These are phyloP conservation scores for Berkeleyomyces basicola DNA, from an alignment of 2,329 filamentous ascomycete genomes.

Conservation along the genomic window DNA sequence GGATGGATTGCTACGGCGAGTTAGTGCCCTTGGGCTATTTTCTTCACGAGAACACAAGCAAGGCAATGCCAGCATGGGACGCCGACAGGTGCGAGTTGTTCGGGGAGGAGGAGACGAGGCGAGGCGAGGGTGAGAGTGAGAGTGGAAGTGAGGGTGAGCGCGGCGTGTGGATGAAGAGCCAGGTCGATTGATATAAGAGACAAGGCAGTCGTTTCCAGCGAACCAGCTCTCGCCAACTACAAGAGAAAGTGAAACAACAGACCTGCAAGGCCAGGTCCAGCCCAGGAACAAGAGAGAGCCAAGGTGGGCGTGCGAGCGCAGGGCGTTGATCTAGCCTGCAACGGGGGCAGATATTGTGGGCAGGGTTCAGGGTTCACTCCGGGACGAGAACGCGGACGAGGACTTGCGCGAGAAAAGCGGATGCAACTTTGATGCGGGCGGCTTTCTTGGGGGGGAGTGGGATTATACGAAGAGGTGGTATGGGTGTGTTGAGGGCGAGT, in stretches of 20 bases:
- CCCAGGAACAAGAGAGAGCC: constrained; percentile 3
- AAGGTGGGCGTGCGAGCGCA: no score
- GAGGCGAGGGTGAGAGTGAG: background rate
- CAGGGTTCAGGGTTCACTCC: background rate
- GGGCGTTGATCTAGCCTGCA: background rate
- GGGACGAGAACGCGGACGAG: no score
- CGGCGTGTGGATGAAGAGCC: background rate
- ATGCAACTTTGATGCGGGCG: background rate
- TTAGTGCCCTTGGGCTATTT: no score
- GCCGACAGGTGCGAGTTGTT: background rate
- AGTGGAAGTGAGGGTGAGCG: background rate
- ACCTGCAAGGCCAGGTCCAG: background rate
- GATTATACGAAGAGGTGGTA: background rate
- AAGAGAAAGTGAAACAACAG: background rate
- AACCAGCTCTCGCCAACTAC: background rate
- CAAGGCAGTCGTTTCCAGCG: background rate
- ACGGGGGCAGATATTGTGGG: background rate
- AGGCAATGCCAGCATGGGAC: background rate
- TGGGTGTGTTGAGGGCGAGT: no score
- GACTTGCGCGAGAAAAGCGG: background rate
- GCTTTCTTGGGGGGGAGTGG: background rate
- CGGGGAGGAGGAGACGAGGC: background rate
- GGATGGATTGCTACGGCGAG: no score
- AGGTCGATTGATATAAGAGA: background rate
- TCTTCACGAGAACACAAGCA: background rate